Conservation (phyloP, 306 rosid genomes). For the Echinosophora koreensis region DNA sequence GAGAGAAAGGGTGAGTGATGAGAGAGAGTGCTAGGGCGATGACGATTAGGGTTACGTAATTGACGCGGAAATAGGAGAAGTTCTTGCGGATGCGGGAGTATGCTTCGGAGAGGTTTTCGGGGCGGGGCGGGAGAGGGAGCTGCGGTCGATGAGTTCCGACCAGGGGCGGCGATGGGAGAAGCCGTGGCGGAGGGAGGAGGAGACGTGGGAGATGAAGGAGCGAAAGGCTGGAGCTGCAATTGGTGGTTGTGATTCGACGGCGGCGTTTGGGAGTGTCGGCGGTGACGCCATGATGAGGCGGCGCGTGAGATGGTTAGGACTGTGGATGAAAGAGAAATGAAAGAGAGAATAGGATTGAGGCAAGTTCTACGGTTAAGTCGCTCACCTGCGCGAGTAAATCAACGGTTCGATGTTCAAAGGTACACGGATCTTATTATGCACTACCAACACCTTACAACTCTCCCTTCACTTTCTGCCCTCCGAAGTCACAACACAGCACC, state of each 20-base stretch:
- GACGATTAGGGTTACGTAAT: slow-evolving; percentile 62
- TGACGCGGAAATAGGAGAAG: slow-evolving; percentile 71
- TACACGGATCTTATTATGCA: too few relatives aligned
- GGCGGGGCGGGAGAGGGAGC: slow-evolving; percentile 67
- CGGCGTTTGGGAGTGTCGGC: slow-evolving; percentile 56
- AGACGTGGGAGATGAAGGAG: slow-evolving; percentile 61
- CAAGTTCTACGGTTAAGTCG: too few relatives aligned
- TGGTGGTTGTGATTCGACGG: slow-evolving; percentile 62
- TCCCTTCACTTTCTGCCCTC: too few relatives aligned
- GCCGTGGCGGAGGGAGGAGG: slow-evolving; percentile 60
- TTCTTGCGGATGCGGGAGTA: slow-evolving; percentile 81
- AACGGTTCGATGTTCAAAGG: too few relatives aligned
- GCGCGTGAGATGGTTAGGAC: not conserved
- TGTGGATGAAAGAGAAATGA: not conserved
- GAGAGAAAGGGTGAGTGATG: slow-evolving; percentile 68
- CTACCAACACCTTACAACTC: too few relatives aligned
- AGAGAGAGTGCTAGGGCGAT: slow-evolving; percentile 66
- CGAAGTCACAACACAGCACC: too few relatives aligned
- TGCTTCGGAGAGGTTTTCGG: slow-evolving; percentile 69
- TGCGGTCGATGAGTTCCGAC: slow-evolving; percentile 72
- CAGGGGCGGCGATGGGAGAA: slow-evolving; percentile 80
- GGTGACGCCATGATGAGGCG: slow-evolving; percentile 58
- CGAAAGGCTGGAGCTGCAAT: slow-evolving; percentile 73
- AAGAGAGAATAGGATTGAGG: not conserved
- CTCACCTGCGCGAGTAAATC: too few relatives aligned